Base-by-base conservation (phyloP, 2,329 filamentous ascomycete genomes). In the Colletotrichum melonis region DNA sequence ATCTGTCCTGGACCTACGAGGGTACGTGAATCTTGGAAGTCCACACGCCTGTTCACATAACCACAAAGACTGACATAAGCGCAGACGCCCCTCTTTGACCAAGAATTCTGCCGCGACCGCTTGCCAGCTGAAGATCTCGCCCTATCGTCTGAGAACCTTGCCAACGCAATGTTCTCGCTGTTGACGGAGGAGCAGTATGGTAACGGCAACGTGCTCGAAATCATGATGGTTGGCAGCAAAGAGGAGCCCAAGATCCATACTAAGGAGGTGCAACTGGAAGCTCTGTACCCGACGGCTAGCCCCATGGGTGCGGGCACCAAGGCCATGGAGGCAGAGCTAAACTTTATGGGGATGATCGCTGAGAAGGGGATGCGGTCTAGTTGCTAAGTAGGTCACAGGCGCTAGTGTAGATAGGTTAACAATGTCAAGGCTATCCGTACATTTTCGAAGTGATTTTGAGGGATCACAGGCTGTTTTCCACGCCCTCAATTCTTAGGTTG, bases 131-230 rank as follows among this genome's bases (percentile, higher is more conserved):
- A 35, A 24, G 38, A 67, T 14, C 55, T 59, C 11, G 26, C 54
- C 14, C 19, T 69, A 38, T 68, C 57, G 5, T 22, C 65, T 14
- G 56, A 54, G 9, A 28, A 63, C 28, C 22, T 63, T 62, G 49
- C 63, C 14, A 59, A 64, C 5, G 58, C 75, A 6, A 75, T 77
- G 67, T 69, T 77, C 35, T 22, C 42, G 12, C 30, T 74, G 5
- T 49, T 76, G 3, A 65, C 64, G 0, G 74, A 74, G 28, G 56
- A 69, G 22, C 69, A 76, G 52, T 77, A 75, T 55, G 76, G 72
- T 42, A 67, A 78, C 38, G 76, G 76, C n/a, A 76, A 74, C 32
- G 63, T 75, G 19, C 35, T 76, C 16, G 76, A 77, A 72, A 67
- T 73, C n/a, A 69, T 75, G 74, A 67, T 71, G 68, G 30, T 64